Base-by-base conservation (phyloP, 2,329 filamentous ascomycete species). In the Elsinoe arachidis region DNA sequence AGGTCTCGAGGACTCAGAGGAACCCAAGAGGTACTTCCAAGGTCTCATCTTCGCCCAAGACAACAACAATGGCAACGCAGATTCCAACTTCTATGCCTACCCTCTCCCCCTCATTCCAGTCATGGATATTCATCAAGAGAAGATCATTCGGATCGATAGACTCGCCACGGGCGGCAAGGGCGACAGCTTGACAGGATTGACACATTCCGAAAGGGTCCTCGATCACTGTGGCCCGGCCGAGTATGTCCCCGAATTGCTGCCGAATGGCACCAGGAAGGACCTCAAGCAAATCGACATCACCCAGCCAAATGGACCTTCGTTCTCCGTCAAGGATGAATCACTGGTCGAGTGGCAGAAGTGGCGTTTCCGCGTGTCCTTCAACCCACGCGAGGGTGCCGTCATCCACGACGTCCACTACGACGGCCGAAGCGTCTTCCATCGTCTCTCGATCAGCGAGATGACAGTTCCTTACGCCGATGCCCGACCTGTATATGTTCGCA, bases 401-500 rank as follows among this genome's bases (percentile, higher is more conserved):
- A 74, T 90, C 2, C 84, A 89, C 65, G 84, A 89, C 62, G 72
- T 90, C 14, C 77, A 78, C 64, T 90, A 86, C 65, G 82, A 86
- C 62, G 78, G 78, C 35, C 77, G 84, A 15, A 82, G 79, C 41
- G 73, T 89, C 26, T 76, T 88, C 65, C 85, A 87, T 70, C 78
- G 86, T 1, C 69, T 89, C 30, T 82, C 80, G 60, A 77, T 86
- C 58, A 82, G 80, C 61, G 86, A 90, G 68, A 86, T 89, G 80
- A 80, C 80, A 1, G 58, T 60, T 7, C 55, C 59, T 5, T 62
- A 62, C 21, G 60, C 52, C n/a, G 56, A 57, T 37, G 81, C 81
- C 0, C 78, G 84, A 1, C 72, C 76, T 0, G 84, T 84, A 0
- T 87, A 80, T 65, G 82, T 84, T 54, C 77, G 83, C 33, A 88